Percentiles rank a stretch among this genome's conserved stretches.
Conservation (phyloP, 2,329 filamentous ascomycete genomes). For the Paracamarosporium sp. region DNA sequence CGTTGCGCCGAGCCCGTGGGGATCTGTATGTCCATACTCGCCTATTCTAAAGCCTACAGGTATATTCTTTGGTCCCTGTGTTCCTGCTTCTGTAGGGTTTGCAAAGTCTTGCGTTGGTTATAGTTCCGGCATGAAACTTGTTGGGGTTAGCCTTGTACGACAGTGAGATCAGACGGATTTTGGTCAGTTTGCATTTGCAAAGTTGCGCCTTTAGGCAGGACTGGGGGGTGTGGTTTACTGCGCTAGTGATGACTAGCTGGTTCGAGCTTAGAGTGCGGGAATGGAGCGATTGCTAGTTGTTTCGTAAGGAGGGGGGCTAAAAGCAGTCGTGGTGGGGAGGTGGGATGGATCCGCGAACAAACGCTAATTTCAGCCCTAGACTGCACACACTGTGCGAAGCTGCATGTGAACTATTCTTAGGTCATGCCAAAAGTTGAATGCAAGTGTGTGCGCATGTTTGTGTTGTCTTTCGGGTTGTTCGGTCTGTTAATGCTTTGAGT, state of each 20-base stretch:
- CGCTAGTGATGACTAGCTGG: conserved; percentile 5
- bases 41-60: too few relatives aligned
- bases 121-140: neutral
- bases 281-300: neutral
- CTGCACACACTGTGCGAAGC: too few relatives aligned
- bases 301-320: neutral
- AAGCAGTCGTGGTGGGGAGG: neutral
- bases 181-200: neutral
- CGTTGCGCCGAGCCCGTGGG: too few relatives aligned
- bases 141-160: neutral
- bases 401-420: too few relatives aligned
- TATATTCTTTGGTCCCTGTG: too few relatives aligned
- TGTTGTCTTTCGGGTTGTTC: too few relatives aligned
- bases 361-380: too few relatives aligned
- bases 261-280: conserved; percentile 1
- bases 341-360: neutral
- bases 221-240: neutral
- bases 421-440: too few relatives aligned
- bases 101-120: neutral
- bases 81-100: too few relatives aligned
- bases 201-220: neutral
- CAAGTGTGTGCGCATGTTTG: too few relatives aligned
- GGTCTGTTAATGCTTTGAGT: neutral
- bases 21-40: too few relatives aligned
- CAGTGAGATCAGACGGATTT: neutral